These are phyloP conservation scores for Linnemannia elongata DNA, from an alignment of 192 early-diverging fungal species.

Conservation along the genomic window DNA sequence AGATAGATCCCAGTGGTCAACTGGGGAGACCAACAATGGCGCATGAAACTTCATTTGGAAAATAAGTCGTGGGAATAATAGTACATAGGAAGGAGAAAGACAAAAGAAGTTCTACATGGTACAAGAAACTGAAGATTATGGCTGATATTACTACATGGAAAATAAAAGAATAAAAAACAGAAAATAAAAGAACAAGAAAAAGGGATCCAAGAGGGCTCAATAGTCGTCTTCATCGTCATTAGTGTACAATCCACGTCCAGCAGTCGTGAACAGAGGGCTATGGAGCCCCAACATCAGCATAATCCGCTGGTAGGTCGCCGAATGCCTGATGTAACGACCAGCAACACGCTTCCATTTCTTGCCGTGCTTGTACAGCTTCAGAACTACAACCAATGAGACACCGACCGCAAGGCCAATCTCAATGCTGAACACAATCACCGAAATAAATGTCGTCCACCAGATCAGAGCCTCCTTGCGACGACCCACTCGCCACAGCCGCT, in stretches of 20 bases:
- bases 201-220: neutral
- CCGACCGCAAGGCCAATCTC: slow-evolving; percentile 49
- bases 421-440: slow-evolving; percentile 47
- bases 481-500: slow-evolving; percentile 43
- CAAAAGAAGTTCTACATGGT: neutral
- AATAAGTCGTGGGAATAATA: too few relatives aligned
- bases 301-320: slow-evolving; percentile 35
- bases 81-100: too few relatives aligned
- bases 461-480: slow-evolving; percentile 43
- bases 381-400: slow-evolving; percentile 21
- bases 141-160: neutral
- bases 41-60: too few relatives aligned
- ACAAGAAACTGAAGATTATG: neutral
- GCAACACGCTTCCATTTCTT: slow-evolving; percentile 18
- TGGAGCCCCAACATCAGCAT: slow-evolving; percentile 50
- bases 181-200: neutral
- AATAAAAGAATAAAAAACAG: neutral
- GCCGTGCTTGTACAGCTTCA: slow-evolving; percentile 46
- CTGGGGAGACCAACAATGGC: too few relatives aligned
- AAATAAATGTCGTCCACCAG: slow-evolving; percentile 51
- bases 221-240: slow-evolving; percentile 53
- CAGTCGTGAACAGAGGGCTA: slow-evolving; percentile 42
- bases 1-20: too few relatives aligned
- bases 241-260: slow-evolving; percentile 36
- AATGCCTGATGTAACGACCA: slow-evolving; percentile 25